Conservation (phyloP, 2,329 filamentous ascomycete genomes). For the Mollisiaceae sp. region DNA sequence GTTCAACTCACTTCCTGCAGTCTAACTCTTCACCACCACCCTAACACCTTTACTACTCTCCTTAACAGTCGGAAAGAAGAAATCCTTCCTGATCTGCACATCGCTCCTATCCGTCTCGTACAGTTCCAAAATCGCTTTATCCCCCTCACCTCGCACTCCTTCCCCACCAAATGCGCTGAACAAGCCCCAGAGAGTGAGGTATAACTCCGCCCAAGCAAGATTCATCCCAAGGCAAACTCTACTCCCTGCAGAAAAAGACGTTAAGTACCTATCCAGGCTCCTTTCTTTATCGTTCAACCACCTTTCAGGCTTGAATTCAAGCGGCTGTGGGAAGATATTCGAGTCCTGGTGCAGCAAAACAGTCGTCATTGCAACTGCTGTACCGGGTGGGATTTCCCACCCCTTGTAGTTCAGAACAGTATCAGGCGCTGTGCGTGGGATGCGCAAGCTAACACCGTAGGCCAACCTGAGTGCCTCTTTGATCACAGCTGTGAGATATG, state of each 20-base stretch:
- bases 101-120: conserved; percentile 38
- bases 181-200: conserved; percentile 23
- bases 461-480: conserved; percentile 42
- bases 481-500: conserved; percentile 40
- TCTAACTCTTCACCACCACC: conserved; percentile 23
- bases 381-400: conserved; percentile 37
- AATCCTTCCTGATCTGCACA: conserved; percentile 30
- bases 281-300: conserved; percentile 11
- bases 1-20: neutral
- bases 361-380: conserved; percentile 46
- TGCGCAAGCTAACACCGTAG: conserved; percentile 39
- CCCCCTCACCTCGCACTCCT: conserved; percentile 14
- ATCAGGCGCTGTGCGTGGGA: conserved; percentile 35
- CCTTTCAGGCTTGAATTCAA: conserved; percentile 16
- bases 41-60: conserved; percentile 26
- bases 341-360: conserved; percentile 47
- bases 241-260: conserved; percentile 50
- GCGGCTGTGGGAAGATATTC: conserved; percentile 45
- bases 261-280: conserved; percentile 45
- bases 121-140: conserved; percentile 17
- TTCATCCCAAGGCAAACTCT: conserved; percentile 48
- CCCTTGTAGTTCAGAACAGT: conserved; percentile 16
- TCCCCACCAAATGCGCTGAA: conserved; percentile 29
- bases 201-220: conserved; percentile 34
- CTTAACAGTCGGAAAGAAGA: conserved; percentile 23